A percentile compares a stretch with the other conserved stretches of the same genome.
These are phyloP conservation scores for Tremellales sp. DNA, from an alignment of 1,284 basidiomycete species.

Conservation along the genomic window DNA sequence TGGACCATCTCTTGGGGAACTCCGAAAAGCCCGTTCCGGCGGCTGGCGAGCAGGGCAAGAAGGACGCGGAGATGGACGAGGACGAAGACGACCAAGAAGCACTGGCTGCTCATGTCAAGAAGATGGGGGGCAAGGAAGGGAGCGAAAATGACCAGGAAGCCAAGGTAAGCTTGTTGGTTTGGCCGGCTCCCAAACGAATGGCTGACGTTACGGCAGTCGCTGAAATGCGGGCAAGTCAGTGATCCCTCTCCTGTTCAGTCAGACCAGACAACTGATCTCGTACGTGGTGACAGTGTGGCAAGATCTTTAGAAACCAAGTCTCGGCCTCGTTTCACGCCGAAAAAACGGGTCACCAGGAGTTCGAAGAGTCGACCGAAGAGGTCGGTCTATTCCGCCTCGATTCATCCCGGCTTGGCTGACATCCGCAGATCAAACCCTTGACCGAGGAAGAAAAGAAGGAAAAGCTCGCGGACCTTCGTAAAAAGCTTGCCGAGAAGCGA, in stretches of 20 bases:
- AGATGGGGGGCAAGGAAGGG: conserved; percentile 34
- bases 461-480: conserved; percentile 72
- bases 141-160: conserved; percentile 41
- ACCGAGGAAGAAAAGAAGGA: conserved; percentile 91
- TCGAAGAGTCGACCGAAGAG: conserved; percentile 93
- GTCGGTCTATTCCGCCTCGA: conserved; percentile 48
- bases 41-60: conserved; percentile 10
- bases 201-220: too few relatives aligned
- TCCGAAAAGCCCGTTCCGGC: conserved; percentile 66
- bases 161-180: conserved; percentile 23
- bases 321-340: conserved; percentile 92
- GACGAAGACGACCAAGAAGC: conserved; percentile 66
- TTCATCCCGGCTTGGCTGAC: neutral
- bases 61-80: conserved; percentile 55
- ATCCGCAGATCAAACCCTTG: conserved; percentile 57
- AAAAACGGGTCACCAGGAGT: conserved; percentile 89
- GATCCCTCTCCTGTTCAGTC: neutral
- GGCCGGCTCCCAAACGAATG: too few relatives aligned
- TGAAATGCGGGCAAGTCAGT: too few relatives aligned
- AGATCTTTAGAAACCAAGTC: conserved; percentile 80
- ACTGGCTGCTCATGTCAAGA: conserved; percentile 50
- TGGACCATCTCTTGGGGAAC: conserved; percentile 80
- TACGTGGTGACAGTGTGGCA: conserved; percentile 62
- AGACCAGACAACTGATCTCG: conserved; percentile 25
- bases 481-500: conserved; percentile 72